These are phyloP conservation scores for Daldinia sp. DNA, from an alignment of 2,329 filamentous ascomycete species.

Conservation along the genomic window DNA sequence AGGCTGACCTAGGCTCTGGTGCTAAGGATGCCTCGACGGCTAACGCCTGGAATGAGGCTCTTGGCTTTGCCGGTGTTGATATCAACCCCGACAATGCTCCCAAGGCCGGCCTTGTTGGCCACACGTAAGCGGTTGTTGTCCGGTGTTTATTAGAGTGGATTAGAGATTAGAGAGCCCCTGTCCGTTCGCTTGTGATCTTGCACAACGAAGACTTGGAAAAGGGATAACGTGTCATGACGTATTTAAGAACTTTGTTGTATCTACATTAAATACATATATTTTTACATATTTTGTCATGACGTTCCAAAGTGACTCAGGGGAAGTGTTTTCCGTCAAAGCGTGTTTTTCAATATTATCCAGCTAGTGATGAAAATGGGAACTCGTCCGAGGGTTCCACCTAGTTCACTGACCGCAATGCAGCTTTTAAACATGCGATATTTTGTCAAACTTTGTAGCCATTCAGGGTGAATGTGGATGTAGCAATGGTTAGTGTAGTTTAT, in stretches of 20 bases:
- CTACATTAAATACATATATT: conserved; percentile 25
- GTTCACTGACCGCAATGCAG: neutral
- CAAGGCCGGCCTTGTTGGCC: conserved; percentile 54
- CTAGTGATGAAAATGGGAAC: neutral
- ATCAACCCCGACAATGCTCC: conserved; percentile 57
- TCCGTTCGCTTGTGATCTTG: conserved; percentile 23
- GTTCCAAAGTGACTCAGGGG: neutral
- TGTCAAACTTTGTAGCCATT: neutral
- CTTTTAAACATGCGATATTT: neutral
- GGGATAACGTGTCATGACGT: conserved; percentile 33
- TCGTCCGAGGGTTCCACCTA: neutral
- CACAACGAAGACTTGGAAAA: conserved; percentile 7
- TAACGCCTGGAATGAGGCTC: conserved; percentile 56
- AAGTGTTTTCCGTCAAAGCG: neutral
- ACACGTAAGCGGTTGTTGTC: conserved; percentile 48
- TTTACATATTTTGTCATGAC: conserved; percentile 7
- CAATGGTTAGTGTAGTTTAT: neutral
- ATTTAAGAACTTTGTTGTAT: conserved; percentile 31
- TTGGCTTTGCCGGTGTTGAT: conserved; percentile 56
- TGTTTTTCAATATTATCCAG: neutral
- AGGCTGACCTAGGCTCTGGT: conserved; percentile 55
- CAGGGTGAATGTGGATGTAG: neutral
- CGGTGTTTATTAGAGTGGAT: neutral
- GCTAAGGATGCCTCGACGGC: conserved; percentile 55
- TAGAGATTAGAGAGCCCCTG: neutral